Evolutionary conservation across 306 rosid species (phyloP).

Genomic region (Amphicarpaea edgeworthii): DNA sequence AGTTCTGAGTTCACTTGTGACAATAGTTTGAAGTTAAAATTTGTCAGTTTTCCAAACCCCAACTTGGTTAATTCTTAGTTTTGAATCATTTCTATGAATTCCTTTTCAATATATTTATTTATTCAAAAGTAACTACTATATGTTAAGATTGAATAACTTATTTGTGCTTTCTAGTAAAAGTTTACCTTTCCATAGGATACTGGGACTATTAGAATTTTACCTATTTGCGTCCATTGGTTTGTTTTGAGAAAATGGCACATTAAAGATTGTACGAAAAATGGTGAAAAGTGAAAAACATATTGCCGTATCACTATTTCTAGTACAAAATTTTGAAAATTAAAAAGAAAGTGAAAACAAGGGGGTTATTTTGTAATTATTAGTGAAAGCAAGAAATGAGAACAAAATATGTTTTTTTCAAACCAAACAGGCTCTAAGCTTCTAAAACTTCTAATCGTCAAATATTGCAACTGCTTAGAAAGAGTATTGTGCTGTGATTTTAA

Average conservation of each 20-base stretch:
- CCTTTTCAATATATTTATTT: conserved; percentile 1
- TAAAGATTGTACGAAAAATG: not conserved
- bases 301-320: not conserved
- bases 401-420: not conserved
- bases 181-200: not conserved
- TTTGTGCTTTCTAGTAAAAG: conserved; percentile 15
- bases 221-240: not conserved
- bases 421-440: not conserved
- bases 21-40: conserved; percentile 9
- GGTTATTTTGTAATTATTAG: not conserved
- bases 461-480: not conserved
- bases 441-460: too few relatives aligned
- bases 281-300: not conserved
- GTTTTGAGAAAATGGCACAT: not conserved
- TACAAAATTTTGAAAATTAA: not conserved
- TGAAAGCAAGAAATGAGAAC: not conserved
- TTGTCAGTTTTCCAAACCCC: conserved; percentile 12
- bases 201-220: not conserved
- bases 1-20: not conserved
- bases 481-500: not conserved
- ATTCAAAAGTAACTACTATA: too few relatives aligned
- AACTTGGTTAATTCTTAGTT: conserved; percentile 2
- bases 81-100: conserved; percentile 1
- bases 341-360: not conserved
- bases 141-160: not conserved